Percentiles rank a stretch among this genome's conserved stretches.
Conservation (phyloP, 768 basidiomycete genomes). For the Gloeophyllum trabeum region DNA sequence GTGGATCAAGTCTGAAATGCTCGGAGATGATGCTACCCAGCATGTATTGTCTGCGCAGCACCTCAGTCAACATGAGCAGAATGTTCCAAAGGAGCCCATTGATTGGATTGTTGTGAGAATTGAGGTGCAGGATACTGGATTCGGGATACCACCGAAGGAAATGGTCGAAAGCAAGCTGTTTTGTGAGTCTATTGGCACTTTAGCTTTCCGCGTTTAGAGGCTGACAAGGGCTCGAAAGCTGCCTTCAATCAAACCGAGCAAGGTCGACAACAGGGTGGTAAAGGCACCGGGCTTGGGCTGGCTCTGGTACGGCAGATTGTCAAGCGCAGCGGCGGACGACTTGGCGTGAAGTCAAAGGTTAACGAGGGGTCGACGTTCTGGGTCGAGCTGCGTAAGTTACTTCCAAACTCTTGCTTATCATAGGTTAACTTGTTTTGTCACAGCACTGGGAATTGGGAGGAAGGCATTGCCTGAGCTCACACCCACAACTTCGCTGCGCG, state of each 20-base stretch:
- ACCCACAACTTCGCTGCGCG: neutral
- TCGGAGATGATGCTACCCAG: too few relatives aligned
- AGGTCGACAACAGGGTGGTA: slow-evolving; percentile 53
- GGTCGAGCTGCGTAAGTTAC: slow-evolving; percentile 57
- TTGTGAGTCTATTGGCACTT: slow-evolving; percentile 29
- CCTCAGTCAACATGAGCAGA: slow-evolving; percentile 39
- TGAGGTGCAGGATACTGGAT: slow-evolving; percentile 71
- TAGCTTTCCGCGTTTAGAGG: neutral
- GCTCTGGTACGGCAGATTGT: slow-evolving; percentile 44
- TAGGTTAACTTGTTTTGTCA: neutral
- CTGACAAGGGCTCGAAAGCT: slow-evolving; percentile 23
- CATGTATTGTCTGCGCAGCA: slow-evolving; percentile 15
- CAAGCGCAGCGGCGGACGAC: slow-evolving; percentile 34
- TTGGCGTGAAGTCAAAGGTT: slow-evolving; percentile 29
- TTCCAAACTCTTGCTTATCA: neutral
- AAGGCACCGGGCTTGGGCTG: slow-evolving; percentile 42
- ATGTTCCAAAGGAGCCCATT: slow-evolving; percentile 28
- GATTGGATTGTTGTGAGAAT: slow-evolving; percentile 73
- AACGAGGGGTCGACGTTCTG: slow-evolving; percentile 79
- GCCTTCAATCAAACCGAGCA: slow-evolving; percentile 75
- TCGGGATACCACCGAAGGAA: slow-evolving; percentile 52
- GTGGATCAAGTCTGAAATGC: too few relatives aligned
- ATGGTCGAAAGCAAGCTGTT: slow-evolving; percentile 64
- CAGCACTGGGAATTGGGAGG: slow-evolving; percentile 59
- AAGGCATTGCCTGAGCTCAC: slow-evolving; percentile 22